Evolutionary conservation across 306 rosid genomes (phyloP).

Genomic region (Quercus parvula): DNA sequence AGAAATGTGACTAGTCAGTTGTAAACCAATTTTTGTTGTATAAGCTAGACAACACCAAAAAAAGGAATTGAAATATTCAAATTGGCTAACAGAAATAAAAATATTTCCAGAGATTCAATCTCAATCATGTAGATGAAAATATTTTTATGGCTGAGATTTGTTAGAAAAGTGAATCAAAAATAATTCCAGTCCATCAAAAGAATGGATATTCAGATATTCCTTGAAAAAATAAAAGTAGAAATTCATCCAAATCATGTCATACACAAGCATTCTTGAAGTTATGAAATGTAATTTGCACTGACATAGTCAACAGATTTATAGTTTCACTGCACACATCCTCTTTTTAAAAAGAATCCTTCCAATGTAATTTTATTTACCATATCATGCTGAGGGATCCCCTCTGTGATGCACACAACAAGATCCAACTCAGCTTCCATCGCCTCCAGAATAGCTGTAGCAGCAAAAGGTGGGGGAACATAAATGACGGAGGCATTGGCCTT

Average conservation of each 20-base stretch:
- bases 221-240: background rate
- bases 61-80: background rate
- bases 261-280: background rate
- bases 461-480: conserved; percentile 98
- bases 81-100: background rate
- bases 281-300: background rate
- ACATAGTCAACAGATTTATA: background rate
- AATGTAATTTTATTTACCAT: conserved; percentile 43
- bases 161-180: background rate
- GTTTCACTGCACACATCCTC: background rate
- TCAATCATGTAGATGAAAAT: conserved; percentile 2
- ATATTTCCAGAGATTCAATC: background rate
- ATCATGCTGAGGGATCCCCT: conserved; percentile 99
- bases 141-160: background rate
- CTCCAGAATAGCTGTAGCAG: conserved; percentile 92
- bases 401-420: conserved; percentile 95
- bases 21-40: background rate
- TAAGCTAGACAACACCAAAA: background rate
- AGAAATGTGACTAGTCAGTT: background rate
- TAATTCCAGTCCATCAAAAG: background rate
- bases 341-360: background rate
- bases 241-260: background rate
- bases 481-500: conserved; percentile 92
- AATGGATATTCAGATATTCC: background rate
- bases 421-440: conserved; percentile 93